Evolutionary conservation across 768 basidiomycete genomes (phyloP), one percentile per base, ranked within the genome.

Genomic region (Pulveroboletus frians): DNA sequence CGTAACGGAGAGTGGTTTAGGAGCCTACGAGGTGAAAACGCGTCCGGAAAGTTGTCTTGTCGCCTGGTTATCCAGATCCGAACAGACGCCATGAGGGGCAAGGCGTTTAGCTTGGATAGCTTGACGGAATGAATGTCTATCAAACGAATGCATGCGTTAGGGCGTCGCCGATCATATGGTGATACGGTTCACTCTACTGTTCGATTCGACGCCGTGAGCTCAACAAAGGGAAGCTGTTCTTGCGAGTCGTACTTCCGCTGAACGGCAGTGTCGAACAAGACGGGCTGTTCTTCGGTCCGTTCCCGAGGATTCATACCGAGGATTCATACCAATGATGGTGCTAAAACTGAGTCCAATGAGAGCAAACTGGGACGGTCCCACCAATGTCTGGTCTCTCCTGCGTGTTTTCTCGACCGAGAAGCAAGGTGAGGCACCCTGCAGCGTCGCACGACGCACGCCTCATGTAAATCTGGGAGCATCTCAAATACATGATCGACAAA

Each of bases 281-380:
- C 74, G 27, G 75, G 62, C 60, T 92, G 91, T 56, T 76, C 76
- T 58, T 83, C 77, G 27, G 69, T 55, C 29, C 88, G 73, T 64
- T 92, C 91, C 50, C 73, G 76, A 5, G 76, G 71, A 54, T 87
- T 79, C 34, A 92, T n/a, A n/a, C n/a, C n/a, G n/a, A n/a, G n/a
- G n/a, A n/a, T n/a, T n/a, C n/a, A n/a, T 69, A 3, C 91, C 89
- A 20, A 92, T 71, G 44, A 90, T 75, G 14, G 76, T 70, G 7
- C 71, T 68, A 32, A 81, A 77, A 4, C 68, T 58, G 9, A 92
- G 65, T 40, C 73, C 72, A 14, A 66, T 53, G 31, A 76, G 50
- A 18, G 10, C 23, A 42, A 48, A 64, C 46, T 49, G 64, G 63
- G 9, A 53, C 40, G 30, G 68, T 42, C 20, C 63, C 18, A 47